Base-by-base conservation (phyloP, 2,329 filamentous ascomycete genomes). In the Phyllosticta paracitricarpa region DNA sequence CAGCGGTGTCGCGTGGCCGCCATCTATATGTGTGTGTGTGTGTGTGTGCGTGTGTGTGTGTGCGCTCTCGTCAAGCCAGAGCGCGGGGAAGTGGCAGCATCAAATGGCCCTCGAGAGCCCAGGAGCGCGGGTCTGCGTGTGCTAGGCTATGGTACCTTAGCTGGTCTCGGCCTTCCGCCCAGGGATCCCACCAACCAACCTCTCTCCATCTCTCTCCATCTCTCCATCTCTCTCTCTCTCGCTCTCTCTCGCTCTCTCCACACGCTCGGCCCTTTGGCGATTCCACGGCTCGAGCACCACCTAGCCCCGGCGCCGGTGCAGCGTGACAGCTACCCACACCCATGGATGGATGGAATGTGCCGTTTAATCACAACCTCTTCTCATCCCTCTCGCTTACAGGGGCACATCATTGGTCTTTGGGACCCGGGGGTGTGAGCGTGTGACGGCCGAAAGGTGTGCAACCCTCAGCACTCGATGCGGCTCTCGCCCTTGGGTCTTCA, bases 1-100 rank as follows among this genome's bases (percentile, higher is more conserved):
- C 53, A 40, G 19, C 53, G 54, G 54, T 30, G 58, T 61, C 58
- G 58, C 58, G 58, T 60, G 58, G 58, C 59, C 25, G 59, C 59
- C 58, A 60, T 53, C 28, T 30, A 8, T 30, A 0, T 30, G 4
- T 30, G 3, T 28, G 2, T 8, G 26, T 30, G 28, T 30, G 28
- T 30, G 28, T 30, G 28, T 30, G 26, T 28, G 26, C 2, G 26
- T 28, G 26, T 28, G 26, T 30, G 28, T 30, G 30, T 30, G 57
- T 52, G 56, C 48, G 56, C 57, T 54, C 57, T 35, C 33, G 19
- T 53, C 19, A 25, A 59, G 58, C 52, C 24, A 1, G 14, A 60
- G 58, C 58, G 58, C 58, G 58, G 58, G 58, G 58, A 33, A 60
- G 57, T 51, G 25, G 51, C 57, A 59, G 57, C 57, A 51, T 9